Evolutionary conservation across 257 asterid species (phyloP), one percentile per base, ranked within the genome.

Genomic region (Forsythia viridissima): DNA sequence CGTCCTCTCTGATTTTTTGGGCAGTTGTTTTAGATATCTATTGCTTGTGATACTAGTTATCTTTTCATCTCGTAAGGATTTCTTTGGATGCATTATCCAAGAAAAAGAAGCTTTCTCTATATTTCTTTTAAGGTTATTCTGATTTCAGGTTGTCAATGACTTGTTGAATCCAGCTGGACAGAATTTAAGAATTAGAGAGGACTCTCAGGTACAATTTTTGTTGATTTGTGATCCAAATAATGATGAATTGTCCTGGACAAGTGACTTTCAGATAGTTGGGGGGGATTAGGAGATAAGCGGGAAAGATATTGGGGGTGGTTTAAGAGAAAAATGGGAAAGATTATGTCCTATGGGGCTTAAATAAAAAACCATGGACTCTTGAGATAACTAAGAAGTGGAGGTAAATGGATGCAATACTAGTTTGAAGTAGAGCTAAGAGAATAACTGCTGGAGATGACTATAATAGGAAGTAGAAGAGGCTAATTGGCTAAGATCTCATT

Each of bases 101-200:
- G 63, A 12, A 78, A 67, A n/a, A 75, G 65, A 69, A 73, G 40
- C 61, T 81, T 55, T 67, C 67, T 84, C 82, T 18, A 71, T 40
- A 73, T 39, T 76, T 73, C 70, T 73, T 75, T 2, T 41, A 81
- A 76, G 75, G 40, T 78, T 57, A 78, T 38, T 82, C 68, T 83
- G 63, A 69, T 81, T 83, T 78, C 95, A 93, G 99, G 99, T 96
- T 81, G 95, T 96, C 74, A 96, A 96, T 87, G 98, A 96, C 86
- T 91, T 96, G 85, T 87, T 96, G 84, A 96, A 96, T 91, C 98
- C 99, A 77, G 97, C 98, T 82, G 99, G 99, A 72, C 98, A 96
- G 82, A 96, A 96, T 88, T 82, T 96, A 86, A 88, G 97, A 86
- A 90, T 96, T 71, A 88, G 99, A 87, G 98, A 96, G 86, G 99